These are phyloP conservation scores for Russula sp. DNA, from an alignment of 768 basidiomycete species.

Conservation along the genomic window DNA sequence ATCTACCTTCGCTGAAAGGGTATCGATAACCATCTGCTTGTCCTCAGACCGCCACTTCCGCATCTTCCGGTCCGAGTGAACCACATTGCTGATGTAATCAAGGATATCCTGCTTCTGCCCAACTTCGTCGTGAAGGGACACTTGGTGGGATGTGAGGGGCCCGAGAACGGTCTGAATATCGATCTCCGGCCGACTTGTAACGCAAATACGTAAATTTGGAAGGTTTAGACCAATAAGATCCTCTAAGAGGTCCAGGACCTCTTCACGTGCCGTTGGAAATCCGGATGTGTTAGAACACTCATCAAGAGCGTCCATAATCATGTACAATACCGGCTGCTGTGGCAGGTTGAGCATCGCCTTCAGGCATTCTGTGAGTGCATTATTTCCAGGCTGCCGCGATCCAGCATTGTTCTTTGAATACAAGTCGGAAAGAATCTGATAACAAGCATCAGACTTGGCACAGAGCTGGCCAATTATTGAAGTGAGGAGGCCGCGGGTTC, in stretches of 20 bases:
- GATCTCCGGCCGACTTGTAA: slow-evolving; percentile 2
- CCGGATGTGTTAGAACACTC: slow-evolving; percentile 8
- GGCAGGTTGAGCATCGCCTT: not conserved
- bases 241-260: not conserved
- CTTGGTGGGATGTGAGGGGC: not conserved
- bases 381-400: not conserved
- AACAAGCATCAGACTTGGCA: not conserved
- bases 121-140: slow-evolving; percentile 2
- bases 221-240: not conserved
- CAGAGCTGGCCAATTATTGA: slow-evolving; percentile 2
- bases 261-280: not conserved
- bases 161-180: not conserved
- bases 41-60: slow-evolving; percentile 1
- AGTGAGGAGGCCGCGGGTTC: not conserved
- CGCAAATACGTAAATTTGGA: slow-evolving; percentile 1
- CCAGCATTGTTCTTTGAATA: not conserved
- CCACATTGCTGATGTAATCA: not conserved
- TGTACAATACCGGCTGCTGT: not conserved
- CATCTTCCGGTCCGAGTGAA: slow-evolving; percentile 2
- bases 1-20: slow-evolving; percentile 1
- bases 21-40: not conserved
- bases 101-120: not conserved
- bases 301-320: slow-evolving; percentile 9
- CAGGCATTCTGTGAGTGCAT: not conserved
- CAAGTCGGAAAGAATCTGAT: not conserved